These are phyloP conservation scores for Trametes pubescens DNA, from an alignment of 1,284 basidiomycete genomes.

Conservation along the genomic window DNA sequence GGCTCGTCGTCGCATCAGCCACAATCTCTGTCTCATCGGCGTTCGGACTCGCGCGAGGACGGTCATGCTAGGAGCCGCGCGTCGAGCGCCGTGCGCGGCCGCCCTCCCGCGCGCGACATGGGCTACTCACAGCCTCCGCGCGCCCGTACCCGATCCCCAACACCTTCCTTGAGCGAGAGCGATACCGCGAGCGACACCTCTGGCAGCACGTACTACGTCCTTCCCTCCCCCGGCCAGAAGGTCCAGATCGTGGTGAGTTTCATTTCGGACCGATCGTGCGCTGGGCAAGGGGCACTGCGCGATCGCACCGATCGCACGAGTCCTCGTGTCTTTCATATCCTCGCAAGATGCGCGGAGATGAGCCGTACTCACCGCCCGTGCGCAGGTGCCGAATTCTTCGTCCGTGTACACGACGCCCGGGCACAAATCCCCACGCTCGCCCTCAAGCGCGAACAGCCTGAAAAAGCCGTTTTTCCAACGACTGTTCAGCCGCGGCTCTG, in stretches of 20 bases:
- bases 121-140: constrained; percentile 16
- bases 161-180: constrained; percentile 38
- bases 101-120: constrained; percentile 26
- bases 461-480: constrained; percentile 44
- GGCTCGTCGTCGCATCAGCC: constrained; percentile 31
- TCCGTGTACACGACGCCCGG: constrained; percentile 32
- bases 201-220: constrained; percentile 75
- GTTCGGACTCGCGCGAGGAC: constrained; percentile 17
- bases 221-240: constrained; percentile 71
- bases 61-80: constrained; percentile 24
- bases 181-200: constrained; percentile 59
- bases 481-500: constrained; percentile 42
- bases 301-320: constrained; percentile 14
- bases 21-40: constrained; percentile 28
- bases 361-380: constrained; percentile 21
- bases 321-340: constrained; percentile 18
- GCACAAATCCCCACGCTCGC: constrained; percentile 23
- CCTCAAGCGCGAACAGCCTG: constrained; percentile 26
- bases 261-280: constrained; percentile 20
- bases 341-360: constrained; percentile 5
- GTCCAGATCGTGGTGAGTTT: constrained; percentile 72
- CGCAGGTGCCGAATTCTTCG: constrained; percentile 41
- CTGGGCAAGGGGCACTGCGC: constrained; percentile 22
- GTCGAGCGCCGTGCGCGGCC: constrained; percentile 27
- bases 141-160: constrained; percentile 32